phyloP scores from a whole-genome alignment of 1,139 yeast genomes.

The Tardiomyces blankii region DNA sequence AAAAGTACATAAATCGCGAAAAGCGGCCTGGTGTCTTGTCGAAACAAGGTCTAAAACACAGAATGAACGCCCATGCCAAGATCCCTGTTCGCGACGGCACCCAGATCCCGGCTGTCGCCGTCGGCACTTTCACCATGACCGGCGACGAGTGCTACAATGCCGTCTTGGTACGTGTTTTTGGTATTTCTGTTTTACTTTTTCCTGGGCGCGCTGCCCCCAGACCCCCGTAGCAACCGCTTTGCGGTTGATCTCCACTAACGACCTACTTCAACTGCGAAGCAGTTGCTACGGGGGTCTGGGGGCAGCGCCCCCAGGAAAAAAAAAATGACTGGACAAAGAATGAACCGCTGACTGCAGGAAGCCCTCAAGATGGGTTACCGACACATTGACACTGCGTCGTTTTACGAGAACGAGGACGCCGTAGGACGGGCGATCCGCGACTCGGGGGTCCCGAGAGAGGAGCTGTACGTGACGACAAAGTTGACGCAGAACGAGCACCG shows the following conservation, averaged over 20 bases:
- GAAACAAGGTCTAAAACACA: too few relatives aligned
- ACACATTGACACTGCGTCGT: slow-evolving; percentile 47
- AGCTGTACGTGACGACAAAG: slow-evolving; percentile 65
- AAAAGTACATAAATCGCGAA: too few relatives aligned
- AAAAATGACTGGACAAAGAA: too few relatives aligned
- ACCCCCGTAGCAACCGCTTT: too few relatives aligned
- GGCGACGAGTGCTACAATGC: not conserved
- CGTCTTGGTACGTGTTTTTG: not conserved
- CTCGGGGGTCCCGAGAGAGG: slow-evolving; percentile 37
- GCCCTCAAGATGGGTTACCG: slow-evolving; percentile 39
- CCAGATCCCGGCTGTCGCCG: not conserved
- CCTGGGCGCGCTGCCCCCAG: too few relatives aligned
- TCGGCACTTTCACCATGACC: not conserved
- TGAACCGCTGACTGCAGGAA: slow-evolving; percentile 19
- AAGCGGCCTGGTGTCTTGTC: too few relatives aligned
- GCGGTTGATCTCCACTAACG: too few relatives aligned
- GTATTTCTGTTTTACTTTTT: not conserved
- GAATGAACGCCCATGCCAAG: too few relatives aligned
- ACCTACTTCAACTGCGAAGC: too few relatives aligned
- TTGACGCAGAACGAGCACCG: slow-evolving; percentile 52
- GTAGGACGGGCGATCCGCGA: slow-evolving; percentile 35
- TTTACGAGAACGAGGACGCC: slow-evolving; percentile 46
- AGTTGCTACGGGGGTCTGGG: too few relatives aligned
- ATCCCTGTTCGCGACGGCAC: not conserved
- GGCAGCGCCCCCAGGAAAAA: too few relatives aligned